Evolutionary conservation across 2,329 filamentous ascomycete species (phyloP), one percentile per base, ranked within the genome.

Genomic region (Colletotrichum filicis): DNA sequence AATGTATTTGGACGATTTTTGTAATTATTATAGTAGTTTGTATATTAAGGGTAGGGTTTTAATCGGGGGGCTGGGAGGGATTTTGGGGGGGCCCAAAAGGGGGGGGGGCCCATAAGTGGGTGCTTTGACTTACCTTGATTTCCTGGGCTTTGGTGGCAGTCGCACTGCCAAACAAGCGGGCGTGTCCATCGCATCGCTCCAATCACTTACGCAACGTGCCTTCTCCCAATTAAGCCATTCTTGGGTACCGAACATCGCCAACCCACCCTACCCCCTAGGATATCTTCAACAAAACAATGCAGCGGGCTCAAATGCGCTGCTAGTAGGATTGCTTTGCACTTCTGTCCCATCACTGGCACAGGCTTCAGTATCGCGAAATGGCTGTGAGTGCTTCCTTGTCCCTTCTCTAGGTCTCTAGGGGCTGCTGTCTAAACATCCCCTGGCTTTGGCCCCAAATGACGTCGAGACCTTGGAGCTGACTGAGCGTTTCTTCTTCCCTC

Each of bases 311-410:
- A 57, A 71, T 71, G 66, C 66, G 28, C 30, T 73, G 67, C 60
- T 66, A 73, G 61, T 70, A 71, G 66, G 53, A 66, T 52, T 66
- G 60, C 46, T 61, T 74, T 55, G 68, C 42, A 64, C 56, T 57
- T 58, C 58, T 62, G 60, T 67, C 26, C 26, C 9, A 62, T 58
- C 56, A 59, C 30, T 42, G 68, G 28, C 52, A 63, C 52, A 30
- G 53, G 24, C 63, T 62, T 37, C 42, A 30, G 62, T 22, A 72
- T 59, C 77, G 76, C 80, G 80, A 77, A 69, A 83, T 83, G 82
- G 79, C 79, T 80, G 82, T 83, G 78, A 79, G 82, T 71, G 46
- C n/a, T 37, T 35, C 16, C 3, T 49, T 49, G 42, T 49, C 42
- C 46, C 49, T 77, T 46, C 30, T 32, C 30, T 32, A 2, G 16